These are phyloP conservation scores for Emmonsiellopsis sp. DNA, from an alignment of 2,329 filamentous ascomycete species.

Conservation along the genomic window DNA sequence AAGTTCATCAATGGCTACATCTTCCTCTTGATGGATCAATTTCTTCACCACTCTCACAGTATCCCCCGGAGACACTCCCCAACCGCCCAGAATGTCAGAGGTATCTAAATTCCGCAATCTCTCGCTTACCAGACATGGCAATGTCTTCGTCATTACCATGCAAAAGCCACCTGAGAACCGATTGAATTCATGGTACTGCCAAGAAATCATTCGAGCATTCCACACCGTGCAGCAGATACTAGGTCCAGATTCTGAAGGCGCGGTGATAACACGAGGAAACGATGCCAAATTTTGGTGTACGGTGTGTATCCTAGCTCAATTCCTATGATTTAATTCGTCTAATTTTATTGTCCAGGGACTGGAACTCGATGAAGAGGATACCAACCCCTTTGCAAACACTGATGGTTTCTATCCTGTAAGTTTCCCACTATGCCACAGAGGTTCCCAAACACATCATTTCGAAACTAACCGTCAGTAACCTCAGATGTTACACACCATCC, in stretches of 20 bases:
- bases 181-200: slow-evolving; percentile 33
- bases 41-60: neutral
- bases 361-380: slow-evolving; percentile 38
- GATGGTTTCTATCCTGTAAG: slow-evolving; percentile 50
- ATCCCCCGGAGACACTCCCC: neutral
- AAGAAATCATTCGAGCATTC: slow-evolving; percentile 44
- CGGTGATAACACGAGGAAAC: slow-evolving; percentile 44
- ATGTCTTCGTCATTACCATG: slow-evolving; percentile 46
- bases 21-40: neutral
- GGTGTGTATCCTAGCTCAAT: slow-evolving; percentile 11
- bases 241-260: slow-evolving; percentile 39
- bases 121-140: slow-evolving; percentile 36
- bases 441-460: neutral
- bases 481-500: slow-evolving; percentile 36
- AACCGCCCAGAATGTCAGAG: slow-evolving; percentile 13
- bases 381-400: slow-evolving; percentile 46
- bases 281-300: slow-evolving; percentile 43
- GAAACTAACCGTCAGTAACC: too few species aligned
- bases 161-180: slow-evolving; percentile 47
- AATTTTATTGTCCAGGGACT: slow-evolving; percentile 22
- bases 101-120: slow-evolving; percentile 32
- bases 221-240: slow-evolving; percentile 38
- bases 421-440: slow-evolving; percentile 28
- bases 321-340: neutral
- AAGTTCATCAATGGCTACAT: too few species aligned